Percentiles rank a stretch among this genome's conserved stretches.
phyloP scores from a whole-genome alignment of 2,329 filamentous ascomycete species.

The Chaetomiaceae sp. region DNA sequence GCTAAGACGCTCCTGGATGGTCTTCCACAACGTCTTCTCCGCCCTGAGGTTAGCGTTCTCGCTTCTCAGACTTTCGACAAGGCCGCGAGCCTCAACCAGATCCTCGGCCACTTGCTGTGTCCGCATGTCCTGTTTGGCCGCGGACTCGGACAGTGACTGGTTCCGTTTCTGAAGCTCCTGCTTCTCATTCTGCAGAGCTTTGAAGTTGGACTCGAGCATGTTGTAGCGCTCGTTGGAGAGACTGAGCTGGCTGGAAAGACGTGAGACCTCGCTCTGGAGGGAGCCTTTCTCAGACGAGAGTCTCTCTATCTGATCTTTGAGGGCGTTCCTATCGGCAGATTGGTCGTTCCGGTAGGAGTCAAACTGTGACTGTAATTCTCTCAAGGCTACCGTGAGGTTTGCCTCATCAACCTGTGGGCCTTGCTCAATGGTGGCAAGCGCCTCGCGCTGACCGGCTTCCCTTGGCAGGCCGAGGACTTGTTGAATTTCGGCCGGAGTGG shows the following conservation, averaged over 20 bases:
- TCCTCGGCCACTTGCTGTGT: slow-evolving; percentile 93
- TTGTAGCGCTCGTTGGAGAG: slow-evolving; percentile 79
- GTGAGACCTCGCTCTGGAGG: slow-evolving; percentile 75
- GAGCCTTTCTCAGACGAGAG: slow-evolving; percentile 76
- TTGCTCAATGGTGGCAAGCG: slow-evolving; percentile 54
- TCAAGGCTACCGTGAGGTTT: slow-evolving; percentile 70
- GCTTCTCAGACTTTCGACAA: slow-evolving; percentile 80
- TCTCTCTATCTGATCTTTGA: slow-evolving; percentile 78
- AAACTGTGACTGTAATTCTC: slow-evolving; percentile 83
- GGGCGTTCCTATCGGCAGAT: slow-evolving; percentile 68
- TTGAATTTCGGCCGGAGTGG: slow-evolving; percentile 54
- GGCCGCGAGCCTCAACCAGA: slow-evolving; percentile 74
- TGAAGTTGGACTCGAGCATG: slow-evolving; percentile 83
- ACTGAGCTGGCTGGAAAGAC: slow-evolving; percentile 71
- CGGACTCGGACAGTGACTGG: slow-evolving; percentile 68
- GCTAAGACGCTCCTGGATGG: slow-evolving; percentile 79
- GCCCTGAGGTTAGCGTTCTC: slow-evolving; percentile 91
- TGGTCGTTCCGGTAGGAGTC: slow-evolving; percentile 86
- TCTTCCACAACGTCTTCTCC: slow-evolving; percentile 91
- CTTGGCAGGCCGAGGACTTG: slow-evolving; percentile 68
- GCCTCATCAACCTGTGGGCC: slow-evolving; percentile 52
- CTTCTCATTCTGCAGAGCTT: slow-evolving; percentile 78
- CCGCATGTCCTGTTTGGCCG: slow-evolving; percentile 82
- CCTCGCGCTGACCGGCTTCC: slow-evolving; percentile 48
- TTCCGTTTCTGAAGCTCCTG: slow-evolving; percentile 77